Base-by-base conservation (phyloP, 2,329 filamentous ascomycete species). In the Hypocrella siamensis region DNA sequence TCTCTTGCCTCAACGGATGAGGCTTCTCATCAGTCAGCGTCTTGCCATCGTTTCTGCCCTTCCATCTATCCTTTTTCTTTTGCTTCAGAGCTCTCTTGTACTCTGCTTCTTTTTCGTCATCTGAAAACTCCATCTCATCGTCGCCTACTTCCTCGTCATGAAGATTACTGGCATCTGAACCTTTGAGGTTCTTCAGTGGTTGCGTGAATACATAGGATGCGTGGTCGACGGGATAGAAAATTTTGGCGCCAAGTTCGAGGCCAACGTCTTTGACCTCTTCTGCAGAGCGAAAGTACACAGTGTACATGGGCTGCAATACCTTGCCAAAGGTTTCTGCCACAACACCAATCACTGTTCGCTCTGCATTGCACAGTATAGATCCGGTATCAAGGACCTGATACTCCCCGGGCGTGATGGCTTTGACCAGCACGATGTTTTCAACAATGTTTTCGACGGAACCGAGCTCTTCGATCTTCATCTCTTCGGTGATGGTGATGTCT, bases 91-190 rank as follows among this genome's bases (percentile, higher is more conserved):
- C 66, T 35, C 70, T 61, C 58, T 79, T 92, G 49, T 84, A 74
- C 44, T 85, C 82, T 6, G 79, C 79, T 54, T 98, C 90, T 43
- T 82, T 80, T 56, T 98, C 90, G 46, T 98, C 90, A 43, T 98
- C 90, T 0, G 88, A 94, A 52, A 96, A 96, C 49, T 96, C 90
- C 43, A 84, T 70, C 50, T 96, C 88, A 24, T 93, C 82, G 19
- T 80, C 78, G 12, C 60, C 75, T 6, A 85, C 69, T 57, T 96
- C 88, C 52, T 98, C 90, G 43, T 96, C 90, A 53, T 93, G 80
- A 33, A 93, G 67, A 49, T 96, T 96, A 31, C 84, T 93, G 7
- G 90, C 88, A 53, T 98, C 90, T 8, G 84, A 90, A 37, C 85
- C 84, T 57, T 93, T 96, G 46, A 79, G 51, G 32, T 65, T 68